Conservation (phyloP, 805 yeast genomes). For the Cyberlindnera veronae region DNA sequence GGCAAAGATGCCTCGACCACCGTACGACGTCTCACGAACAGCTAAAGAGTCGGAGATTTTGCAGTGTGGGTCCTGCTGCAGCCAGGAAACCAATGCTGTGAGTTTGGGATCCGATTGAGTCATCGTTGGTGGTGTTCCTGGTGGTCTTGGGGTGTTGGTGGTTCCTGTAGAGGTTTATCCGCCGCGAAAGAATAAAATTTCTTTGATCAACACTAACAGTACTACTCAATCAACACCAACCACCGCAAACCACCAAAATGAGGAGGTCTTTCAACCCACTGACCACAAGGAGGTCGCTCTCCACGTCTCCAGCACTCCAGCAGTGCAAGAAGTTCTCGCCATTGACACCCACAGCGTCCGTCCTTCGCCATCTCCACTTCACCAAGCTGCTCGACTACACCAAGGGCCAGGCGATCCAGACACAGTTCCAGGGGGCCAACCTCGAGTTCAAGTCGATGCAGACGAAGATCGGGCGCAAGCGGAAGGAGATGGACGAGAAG, state of each 20-base stretch:
- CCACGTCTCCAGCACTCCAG: neutral
- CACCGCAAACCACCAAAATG: neutral
- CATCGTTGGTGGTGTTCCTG: too few relatives aligned
- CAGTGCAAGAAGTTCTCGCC: conserved; percentile 30
- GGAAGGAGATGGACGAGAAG: conserved; percentile 36
- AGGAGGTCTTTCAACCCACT: too few relatives aligned
- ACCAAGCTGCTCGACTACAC: conserved; percentile 36
- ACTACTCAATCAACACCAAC: too few relatives aligned
- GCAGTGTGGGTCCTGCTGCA: conserved; percentile 15
- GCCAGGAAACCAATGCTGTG: conserved; percentile 31
- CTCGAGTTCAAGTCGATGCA: conserved; percentile 54
- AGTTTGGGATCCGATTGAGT: conserved; percentile 10
- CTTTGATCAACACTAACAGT: too few relatives aligned
- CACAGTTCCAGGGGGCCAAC: conserved; percentile 50
- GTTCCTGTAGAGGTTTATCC: too few relatives aligned
- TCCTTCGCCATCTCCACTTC: conserved; percentile 44
- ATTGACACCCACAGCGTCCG: conserved; percentile 31
- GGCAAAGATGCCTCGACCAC: conserved; percentile 67
- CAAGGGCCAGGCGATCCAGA: conserved; percentile 55
- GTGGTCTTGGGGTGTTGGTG: too few relatives aligned
- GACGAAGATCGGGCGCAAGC: conserved; percentile 42
- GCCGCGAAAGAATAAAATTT: too few relatives aligned
- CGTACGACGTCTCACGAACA: conserved; percentile 38
- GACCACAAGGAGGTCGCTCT: neutral
- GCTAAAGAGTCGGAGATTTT: conserved; percentile 37